phyloP scores from a whole-genome alignment of 2,329 filamentous ascomycete species.

The Aspergillus sp. region DNA sequence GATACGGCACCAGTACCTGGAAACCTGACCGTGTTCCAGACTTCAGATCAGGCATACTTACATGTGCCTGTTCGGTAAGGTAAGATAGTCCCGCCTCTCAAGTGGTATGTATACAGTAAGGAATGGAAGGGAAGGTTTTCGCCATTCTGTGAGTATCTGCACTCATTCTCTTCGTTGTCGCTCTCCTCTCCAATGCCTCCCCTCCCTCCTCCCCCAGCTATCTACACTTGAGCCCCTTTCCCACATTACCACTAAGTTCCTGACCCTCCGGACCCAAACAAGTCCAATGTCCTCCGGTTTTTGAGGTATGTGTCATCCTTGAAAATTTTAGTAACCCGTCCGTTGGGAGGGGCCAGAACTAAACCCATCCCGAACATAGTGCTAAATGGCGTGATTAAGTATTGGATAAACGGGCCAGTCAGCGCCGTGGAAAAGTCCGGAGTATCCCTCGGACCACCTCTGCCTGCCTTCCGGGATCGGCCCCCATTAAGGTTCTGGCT shows the following conservation, averaged over 20 bases:
- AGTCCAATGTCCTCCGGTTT: background rate
- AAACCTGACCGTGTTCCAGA: background rate
- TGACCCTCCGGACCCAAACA: too few relatives aligned
- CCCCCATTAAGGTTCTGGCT: constrained; percentile 3
- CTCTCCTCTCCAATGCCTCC: background rate
- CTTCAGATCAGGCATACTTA: background rate
- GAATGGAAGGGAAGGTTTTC: too few relatives aligned
- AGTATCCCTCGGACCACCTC: background rate
- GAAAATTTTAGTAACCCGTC: background rate
- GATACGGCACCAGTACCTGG: background rate
- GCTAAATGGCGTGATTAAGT: constrained; percentile 11
- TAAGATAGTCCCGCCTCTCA: background rate
- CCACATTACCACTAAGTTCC: background rate
- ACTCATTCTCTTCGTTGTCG: too few relatives aligned
- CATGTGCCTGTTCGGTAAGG: background rate
- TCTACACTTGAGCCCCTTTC: background rate
- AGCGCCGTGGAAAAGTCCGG: constrained; percentile 6
- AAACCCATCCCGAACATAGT: background rate
- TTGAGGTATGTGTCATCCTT: background rate
- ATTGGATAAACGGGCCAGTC: background rate
- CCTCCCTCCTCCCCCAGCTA: background rate
- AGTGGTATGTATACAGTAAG: too few relatives aligned
- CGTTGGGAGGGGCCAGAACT: background rate
- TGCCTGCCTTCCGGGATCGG: constrained; percentile 11
- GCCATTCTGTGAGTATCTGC: too few relatives aligned